Evolutionary conservation across 139 green algal genomes (phyloP), one percentile per base, ranked within the genome.

Genomic region (Chlorella ohadii): DNA sequence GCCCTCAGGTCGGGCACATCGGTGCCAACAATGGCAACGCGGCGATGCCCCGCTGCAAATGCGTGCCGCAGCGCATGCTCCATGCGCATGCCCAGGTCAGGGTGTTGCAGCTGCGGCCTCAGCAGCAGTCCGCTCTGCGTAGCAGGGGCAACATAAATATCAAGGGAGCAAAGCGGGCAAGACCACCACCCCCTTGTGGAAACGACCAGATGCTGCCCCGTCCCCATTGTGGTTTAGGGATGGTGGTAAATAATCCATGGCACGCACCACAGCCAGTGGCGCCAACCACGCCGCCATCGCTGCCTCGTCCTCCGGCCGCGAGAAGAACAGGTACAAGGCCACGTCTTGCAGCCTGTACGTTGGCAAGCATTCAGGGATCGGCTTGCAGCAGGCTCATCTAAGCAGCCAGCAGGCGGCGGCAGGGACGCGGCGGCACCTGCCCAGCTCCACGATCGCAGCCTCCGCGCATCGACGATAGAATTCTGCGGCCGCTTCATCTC

Each of bases 401-500:
- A 51, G 44, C 44, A 51, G 9, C 44, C 44, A 51, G 51, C 51
- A 59, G 51, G 51, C 51, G 22, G 51, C 51, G 15, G 51, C 51
- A 59, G 51, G 11, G 51, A 13, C 51, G 15, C 11, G 51, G 51
- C 51, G 51, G 51, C 51, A 95, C 92, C 84, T 89, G 23, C 57
- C 65, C 0, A 78, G 82, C 76, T 90, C 61, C 0, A 56, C 3
- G 6, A 97, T 57, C 0, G 86, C 75, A n/a, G 87, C 74, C 76
- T 93, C 75, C 2, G 91, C 89, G 41, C 91, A 95, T 6, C 76
- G 65, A 19, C 44, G 78, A 86, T 97, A 96, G 67, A 93, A 94
- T 2, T 71, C 25, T 3, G 82, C 87, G 0, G 93, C 93, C 4
- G 51, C 71, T 6, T 74, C 79, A 17, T 65, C 15, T 6, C 93